Evolutionary conservation across 2,329 filamentous ascomycete species (phyloP), one percentile per base, ranked within the genome.

Genomic region (Sporothrix euskadiensis): DNA sequence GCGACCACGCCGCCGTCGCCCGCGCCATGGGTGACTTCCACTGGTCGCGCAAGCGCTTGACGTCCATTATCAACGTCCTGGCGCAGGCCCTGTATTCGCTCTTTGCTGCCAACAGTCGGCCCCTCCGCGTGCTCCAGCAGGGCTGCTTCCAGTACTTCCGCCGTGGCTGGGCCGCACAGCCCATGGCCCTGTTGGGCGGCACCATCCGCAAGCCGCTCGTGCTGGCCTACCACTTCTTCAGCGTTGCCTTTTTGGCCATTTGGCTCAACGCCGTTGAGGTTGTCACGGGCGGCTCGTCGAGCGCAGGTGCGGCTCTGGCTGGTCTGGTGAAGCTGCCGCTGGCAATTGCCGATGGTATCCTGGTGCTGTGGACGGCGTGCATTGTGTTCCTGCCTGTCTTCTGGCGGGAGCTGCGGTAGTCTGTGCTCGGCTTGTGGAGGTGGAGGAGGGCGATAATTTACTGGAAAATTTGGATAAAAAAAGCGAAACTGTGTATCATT

Each of bases 111-210:
- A 86, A 97, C 80, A 91, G 93, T 81, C 83, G 86, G 61, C 88
- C 94, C 79, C 89, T 98, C 71, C 89, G 88, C 76, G 90, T 92
- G 72, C 89, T 99, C 63, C 94, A 97, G 83, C 88, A 88, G 76
- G 96, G 96, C 66, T 99, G 96, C 84, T 98, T 98, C 84, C 85
- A 87, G 41, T 99, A 99, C 83, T 99, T 99, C 84, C 86, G 93
- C 80, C 86, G 90, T 66, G 89, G 90, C 75, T 89, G 90, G 82
- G 88, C 94, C 30, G 89, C 92, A 75, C 94, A 92, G 47, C 96
- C 96, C 2, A 90, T 92, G 63, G 92, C 92, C 41, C 84, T 99
- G 74, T 86, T 99, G 9, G 93, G 89, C 0, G 96, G 94, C 16
- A 87, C 98, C 73, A 90, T 97, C 76, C 88, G 90, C 69, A 88